Base-by-base conservation (phyloP, 2,329 filamentous ascomycete species). In the Mollisiaceae sp. region DNA sequence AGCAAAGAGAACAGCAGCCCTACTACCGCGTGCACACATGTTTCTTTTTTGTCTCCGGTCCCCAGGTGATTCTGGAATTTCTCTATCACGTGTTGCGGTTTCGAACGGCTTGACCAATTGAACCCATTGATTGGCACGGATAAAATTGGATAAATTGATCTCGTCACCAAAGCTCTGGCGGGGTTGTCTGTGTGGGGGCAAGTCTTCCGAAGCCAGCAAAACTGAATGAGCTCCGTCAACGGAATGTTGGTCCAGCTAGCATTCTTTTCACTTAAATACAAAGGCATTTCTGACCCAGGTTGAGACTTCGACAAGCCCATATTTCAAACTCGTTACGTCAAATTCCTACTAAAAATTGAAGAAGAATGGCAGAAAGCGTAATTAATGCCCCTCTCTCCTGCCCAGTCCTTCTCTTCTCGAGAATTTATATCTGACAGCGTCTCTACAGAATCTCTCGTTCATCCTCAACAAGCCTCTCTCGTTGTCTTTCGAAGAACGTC, bases 371-470 rank as follows among this genome's bases (percentile, higher is more conserved):
- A 52, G 54, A 58, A 59, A 62, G 50, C 15, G 60, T 59, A 62
- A 54, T 20, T 24, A 4, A 6, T 57, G 27, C 20, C 11, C 56
- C 47, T 32, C 43, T 27, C n/a, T 36, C 36, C 20, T 22, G 15
- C 56, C 24, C 27, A 38, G 22, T 38, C 38, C 20, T 6, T 43
- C 8, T 15, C 35, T 22, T 14, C 24, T 20, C 32, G 41, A 65
- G 45, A 62, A 69, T 71, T 66, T 59, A 65, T 62, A 60, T 47
- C 61, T 60, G 54, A 65, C 58, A 58, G 54, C 36, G 47, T 39
- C 11, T 22, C 12, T 5, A 14, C 63, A 79, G 77, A 79, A 79
- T 68, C 75, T 75, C 65, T 78, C 77, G 43, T 79, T 79, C 72
- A 67, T 79, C 57, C 73, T 79, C 62, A 74, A 75, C 68, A 75